Conservation (phyloP, 2,329 filamentous ascomycete species). For the Epichloe typhina region DNA sequence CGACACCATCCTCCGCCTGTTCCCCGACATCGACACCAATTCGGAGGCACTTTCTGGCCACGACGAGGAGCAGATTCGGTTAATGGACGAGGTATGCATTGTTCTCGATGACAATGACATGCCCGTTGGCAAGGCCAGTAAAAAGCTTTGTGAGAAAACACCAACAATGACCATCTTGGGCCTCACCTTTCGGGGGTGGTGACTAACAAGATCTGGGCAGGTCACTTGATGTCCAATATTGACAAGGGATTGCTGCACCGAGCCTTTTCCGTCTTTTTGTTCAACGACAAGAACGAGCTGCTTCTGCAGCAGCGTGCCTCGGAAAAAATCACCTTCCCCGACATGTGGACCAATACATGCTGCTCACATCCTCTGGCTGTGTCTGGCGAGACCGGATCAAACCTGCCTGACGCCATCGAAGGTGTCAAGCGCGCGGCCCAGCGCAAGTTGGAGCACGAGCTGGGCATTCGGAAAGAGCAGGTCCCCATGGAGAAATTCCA, state of each 20-base stretch:
- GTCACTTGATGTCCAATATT: conserved; percentile 98
- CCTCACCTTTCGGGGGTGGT: neutral
- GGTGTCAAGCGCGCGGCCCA: conserved; percentile 88
- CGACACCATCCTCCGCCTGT: conserved; percentile 73
- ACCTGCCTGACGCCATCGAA: conserved; percentile 63
- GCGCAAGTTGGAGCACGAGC: conserved; percentile 86
- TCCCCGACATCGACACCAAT: conserved; percentile 66
- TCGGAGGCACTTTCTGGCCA: conserved; percentile 74
- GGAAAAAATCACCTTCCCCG: conserved; percentile 99
- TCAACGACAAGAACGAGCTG: conserved; percentile 83
- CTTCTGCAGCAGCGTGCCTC: conserved; percentile 89
- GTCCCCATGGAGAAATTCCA: conserved; percentile 85
- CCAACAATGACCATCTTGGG: neutral
- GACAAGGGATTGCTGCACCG: conserved; percentile 90
- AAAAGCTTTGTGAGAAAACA: conserved; percentile 73
- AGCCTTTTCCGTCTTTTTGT: conserved; percentile 95
- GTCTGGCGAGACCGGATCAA: conserved; percentile 77
- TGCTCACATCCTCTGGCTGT: conserved; percentile 94
- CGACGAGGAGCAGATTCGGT: conserved; percentile 90
- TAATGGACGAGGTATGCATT: conserved; percentile 99
- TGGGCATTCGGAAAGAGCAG: conserved; percentile 80
- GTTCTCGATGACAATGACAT: conserved; percentile 84
- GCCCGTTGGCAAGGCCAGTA: conserved; percentile 91
- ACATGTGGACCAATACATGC: conserved; percentile 99
- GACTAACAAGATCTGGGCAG: conserved; percentile 30